Conservation (phyloP, 148 eudicot species). For the Camellia japonica region DNA sequence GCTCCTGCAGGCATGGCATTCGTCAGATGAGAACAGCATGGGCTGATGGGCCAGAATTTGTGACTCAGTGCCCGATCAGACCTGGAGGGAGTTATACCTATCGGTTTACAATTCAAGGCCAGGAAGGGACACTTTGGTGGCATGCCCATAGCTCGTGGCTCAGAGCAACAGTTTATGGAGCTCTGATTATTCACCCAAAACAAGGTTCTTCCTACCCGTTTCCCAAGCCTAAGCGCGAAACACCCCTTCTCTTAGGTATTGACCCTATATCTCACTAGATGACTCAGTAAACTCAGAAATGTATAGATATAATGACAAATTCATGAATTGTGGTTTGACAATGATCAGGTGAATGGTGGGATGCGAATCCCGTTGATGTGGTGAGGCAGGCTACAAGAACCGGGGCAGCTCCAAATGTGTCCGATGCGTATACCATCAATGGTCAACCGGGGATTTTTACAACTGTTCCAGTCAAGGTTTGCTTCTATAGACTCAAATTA, state of each 20-base stretch:
- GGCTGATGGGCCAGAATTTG: conserved; percentile 98
- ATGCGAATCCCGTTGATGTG: conserved; percentile 64
- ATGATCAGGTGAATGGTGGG: conserved; percentile 92
- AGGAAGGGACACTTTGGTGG: conserved; percentile 99
- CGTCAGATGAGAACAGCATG: conserved; percentile 89
- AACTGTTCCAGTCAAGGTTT: conserved; percentile 80
- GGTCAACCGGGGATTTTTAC: conserved; percentile 92
- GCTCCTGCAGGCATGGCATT: conserved; percentile 68
- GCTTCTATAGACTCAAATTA: conserved; percentile 12
- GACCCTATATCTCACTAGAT: background rate
- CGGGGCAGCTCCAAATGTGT: conserved; percentile 80
- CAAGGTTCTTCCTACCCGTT: conserved; percentile 82
- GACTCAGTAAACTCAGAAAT: background rate
- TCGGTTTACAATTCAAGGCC: conserved; percentile 66
- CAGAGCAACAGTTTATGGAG: conserved; percentile 92
- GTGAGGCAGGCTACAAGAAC: conserved; percentile 67
- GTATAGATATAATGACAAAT: background rate
- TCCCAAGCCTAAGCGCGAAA: conserved; percentile 71
- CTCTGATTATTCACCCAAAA: conserved; percentile 71
- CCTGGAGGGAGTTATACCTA: conserved; percentile 92
- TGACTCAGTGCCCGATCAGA: conserved; percentile 94
- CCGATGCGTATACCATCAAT: conserved; percentile 89
- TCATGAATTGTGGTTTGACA: background rate
- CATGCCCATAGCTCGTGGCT: conserved; percentile 98
- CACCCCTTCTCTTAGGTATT: conserved; percentile 78